Evolutionary conservation across 2,329 filamentous ascomycete species (phyloP), one percentile per base, ranked within the genome.

Genomic region (Cercospora janseana): DNA sequence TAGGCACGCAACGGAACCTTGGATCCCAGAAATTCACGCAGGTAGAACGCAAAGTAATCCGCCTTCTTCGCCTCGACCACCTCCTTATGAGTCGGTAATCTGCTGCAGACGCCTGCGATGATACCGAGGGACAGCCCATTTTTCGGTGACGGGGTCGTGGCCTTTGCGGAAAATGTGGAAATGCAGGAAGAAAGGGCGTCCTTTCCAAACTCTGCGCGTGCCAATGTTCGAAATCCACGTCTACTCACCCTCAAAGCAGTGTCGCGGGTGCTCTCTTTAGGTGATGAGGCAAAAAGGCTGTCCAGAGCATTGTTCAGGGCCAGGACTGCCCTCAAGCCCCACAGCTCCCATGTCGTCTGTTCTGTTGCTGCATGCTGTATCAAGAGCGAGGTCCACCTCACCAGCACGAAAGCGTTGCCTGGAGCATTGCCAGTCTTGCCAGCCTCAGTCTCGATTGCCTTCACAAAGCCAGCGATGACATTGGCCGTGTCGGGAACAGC

Each of bases 351-450:
- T 34, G 80, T 68, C 7, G 77, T 66, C 12, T 79, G 68, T 41
- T 71, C 80, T 40, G 78, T 77, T 24, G 80, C 80, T 20, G 90
- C 75, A 51, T 85, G 78, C 63, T 91, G 83, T 60, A 95, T 79
- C 43, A 96, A 72, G 51, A 92, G 69, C 51, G 86, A 87, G 69
- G 84, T 89, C 92, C 92, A 98, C 69, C 95, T 88, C 10, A 93
- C 79, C 60, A 98, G 75, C 41, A 95, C 88, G 66, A 96, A 95
- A 4, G 90, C 87, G 69, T 83, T 94, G 34, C 79, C 81, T 12
- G 86, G 74, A 24, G 92, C 88, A 62, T 97, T 84, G 56, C 82
- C 84, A 13, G 79, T 74, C 68, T 95, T 96, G 56, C 80, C 77
- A 10, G 85, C 81, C 70, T 98, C 92, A 24, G 77, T 73, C 54